Conservation (phyloP, 1,284 basidiomycete genomes). For the Spongispora temasekensis region DNA sequence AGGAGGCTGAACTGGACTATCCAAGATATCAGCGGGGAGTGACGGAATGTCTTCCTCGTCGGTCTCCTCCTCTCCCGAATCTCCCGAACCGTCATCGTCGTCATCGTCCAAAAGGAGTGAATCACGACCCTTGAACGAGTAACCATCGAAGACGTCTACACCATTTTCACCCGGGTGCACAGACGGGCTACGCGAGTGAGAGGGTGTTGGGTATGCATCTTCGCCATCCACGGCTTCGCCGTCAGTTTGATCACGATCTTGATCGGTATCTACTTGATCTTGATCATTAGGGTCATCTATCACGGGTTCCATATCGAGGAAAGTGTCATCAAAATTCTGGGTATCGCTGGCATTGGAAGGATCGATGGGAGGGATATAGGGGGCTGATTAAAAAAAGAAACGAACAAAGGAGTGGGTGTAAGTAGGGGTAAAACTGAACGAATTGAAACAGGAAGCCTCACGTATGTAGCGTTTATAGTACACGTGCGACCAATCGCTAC, state of each 20-base stretch:
- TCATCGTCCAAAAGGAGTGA: constrained; percentile 75
- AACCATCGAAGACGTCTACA: constrained; percentile 81
- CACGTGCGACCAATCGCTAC: constrained; percentile 90
- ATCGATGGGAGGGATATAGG: constrained; percentile 96
- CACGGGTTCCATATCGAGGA: constrained; percentile 91
- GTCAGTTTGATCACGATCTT: constrained; percentile 60
- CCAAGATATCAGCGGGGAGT: constrained; percentile 18
- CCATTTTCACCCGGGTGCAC: constrained; percentile 51
- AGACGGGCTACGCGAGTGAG: constrained; percentile 71
- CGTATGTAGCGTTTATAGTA: constrained; percentile 94
- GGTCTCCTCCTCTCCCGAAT: constrained; percentile 41
- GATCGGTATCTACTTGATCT: constrained; percentile 65
- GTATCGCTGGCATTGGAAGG: constrained; percentile 93
- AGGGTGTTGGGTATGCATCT: constrained; percentile 67
- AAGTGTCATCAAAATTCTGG: constrained; percentile 96
- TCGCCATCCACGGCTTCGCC: constrained; percentile 73
- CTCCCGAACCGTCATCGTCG: constrained; percentile 47
- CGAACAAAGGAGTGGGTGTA: constrained; percentile 12
- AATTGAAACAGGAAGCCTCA: constrained; percentile 40
- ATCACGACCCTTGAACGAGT: constrained; percentile 84
- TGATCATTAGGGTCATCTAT: constrained; percentile 71
- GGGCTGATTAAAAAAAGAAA: constrained; percentile 54
- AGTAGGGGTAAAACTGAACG: constrained; percentile 12
- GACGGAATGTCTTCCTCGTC: constrained; percentile 41
- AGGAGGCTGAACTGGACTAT: constrained; percentile 23